Evolutionary conservation across 176 grass and related monocot species (phyloP), one percentile per base, ranked within the genome.

Genomic region (Cenchrus americanus): DNA sequence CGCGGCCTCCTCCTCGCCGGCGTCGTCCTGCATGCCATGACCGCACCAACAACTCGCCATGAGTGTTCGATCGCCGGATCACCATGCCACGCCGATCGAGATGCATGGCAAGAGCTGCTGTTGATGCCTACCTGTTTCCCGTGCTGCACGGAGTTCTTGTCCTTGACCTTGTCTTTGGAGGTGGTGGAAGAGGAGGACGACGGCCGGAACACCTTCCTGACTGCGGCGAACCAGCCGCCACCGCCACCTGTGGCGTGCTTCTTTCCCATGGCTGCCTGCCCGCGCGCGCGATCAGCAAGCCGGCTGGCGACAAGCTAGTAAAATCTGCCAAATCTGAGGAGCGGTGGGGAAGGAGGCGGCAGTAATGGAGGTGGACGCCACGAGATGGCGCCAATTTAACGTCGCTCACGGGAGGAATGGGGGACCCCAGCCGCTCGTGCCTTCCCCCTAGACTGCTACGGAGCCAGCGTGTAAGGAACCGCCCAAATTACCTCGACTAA

Each of bases 151-250:
- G 74, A 40, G 51, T 87, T 80, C 60, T 89, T 92, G 49, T 87
- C 71, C 51, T 89, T 92, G 49, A 85, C 71, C 51, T 87, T 92
- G 44, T 80, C 47, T 48, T 81, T 81, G 50, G 50, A 80, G 27
- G 63, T 52, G 44, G 44, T 11, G 10, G 82, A 66, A 4, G 86
- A 85, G 1, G 88, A 90, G 15, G 79, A 66, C 10, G 85, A 90
- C 26, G 89, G 69, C 77, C 79, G 88, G 90, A 96, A 93, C 79
- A 89, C 86, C 83, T 90, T 96, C 77, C 73, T 89, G 41, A 93
- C 84, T 44, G 88, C 88, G 78, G 88, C 85, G 11, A 96, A 43
- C 94, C 94, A 96, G 12, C 88, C 61, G 26, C 65, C 83, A 17
- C 83, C 75, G 41, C 24, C 17, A 7, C 63, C 81, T 9, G 69